phyloP scores from a whole-genome alignment of 768 basidiomycete genomes.

The Agrocybe pediades region DNA sequence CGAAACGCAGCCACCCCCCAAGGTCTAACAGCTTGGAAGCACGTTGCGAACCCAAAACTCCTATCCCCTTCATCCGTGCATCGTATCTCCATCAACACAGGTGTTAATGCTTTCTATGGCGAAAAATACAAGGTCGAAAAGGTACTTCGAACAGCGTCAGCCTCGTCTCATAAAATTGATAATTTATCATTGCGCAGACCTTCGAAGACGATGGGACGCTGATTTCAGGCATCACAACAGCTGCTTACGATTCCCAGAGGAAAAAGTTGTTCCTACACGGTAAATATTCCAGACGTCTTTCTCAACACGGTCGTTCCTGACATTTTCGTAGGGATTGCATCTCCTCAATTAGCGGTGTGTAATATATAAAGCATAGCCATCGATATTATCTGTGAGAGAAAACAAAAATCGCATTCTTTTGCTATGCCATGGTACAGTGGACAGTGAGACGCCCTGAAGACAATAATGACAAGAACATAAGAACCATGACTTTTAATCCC shows the following conservation, averaged over 20 bases:
- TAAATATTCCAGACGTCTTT: slow-evolving; percentile 24
- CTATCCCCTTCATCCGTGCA: slow-evolving; percentile 50
- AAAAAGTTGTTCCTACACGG: slow-evolving; percentile 60
- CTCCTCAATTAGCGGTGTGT: slow-evolving; percentile 32
- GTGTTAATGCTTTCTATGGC: slow-evolving; percentile 52
- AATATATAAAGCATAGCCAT: slow-evolving; percentile 19
- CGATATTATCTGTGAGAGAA: slow-evolving; percentile 11
- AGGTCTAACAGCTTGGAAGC: slow-evolving; percentile 32
- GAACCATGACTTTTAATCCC: slow-evolving; percentile 35
- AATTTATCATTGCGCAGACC: slow-evolving; percentile 46
- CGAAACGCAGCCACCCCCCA: slow-evolving; percentile 45
- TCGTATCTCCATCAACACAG: slow-evolving; percentile 55
- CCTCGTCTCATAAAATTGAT: no score
- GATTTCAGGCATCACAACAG: slow-evolving; percentile 58
- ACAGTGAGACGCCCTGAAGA: slow-evolving; percentile 13
- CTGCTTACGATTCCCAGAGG: slow-evolving; percentile 53
- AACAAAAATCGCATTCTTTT: slow-evolving; percentile 32
- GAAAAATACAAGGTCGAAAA: slow-evolving; percentile 62
- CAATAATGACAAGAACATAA: slow-evolving; percentile 17
- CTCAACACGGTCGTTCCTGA: not conserved
- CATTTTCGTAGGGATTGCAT: slow-evolving; percentile 26
- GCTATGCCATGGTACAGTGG: slow-evolving; percentile 18
- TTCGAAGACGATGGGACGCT: slow-evolving; percentile 70
- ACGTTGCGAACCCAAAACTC: slow-evolving; percentile 42
- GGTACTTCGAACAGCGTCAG: slow-evolving; percentile 41